phyloP scores from a whole-genome alignment of 2,329 filamentous ascomycete genomes.

The Clarireedia sp. region DNA sequence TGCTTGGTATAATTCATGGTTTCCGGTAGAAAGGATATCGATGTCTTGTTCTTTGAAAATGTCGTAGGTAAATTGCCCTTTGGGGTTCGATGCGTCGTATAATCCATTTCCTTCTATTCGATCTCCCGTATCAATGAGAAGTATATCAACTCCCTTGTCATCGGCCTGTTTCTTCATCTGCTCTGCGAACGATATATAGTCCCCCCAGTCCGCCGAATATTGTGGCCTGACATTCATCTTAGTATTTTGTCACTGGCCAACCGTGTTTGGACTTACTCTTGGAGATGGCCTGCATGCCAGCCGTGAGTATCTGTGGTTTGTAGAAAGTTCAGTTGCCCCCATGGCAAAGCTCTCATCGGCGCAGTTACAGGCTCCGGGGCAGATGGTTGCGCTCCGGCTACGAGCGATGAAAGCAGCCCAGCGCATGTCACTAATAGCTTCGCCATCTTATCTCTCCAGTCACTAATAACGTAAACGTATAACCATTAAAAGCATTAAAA shows the following conservation, averaged over 20 bases:
- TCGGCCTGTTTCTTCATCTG: constrained; percentile 77
- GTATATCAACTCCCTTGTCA: constrained; percentile 67
- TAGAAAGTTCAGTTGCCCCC: constrained; percentile 96
- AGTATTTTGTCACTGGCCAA: constrained; percentile 1
- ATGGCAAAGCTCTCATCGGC: constrained; percentile 75
- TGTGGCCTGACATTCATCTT: constrained; percentile 51
- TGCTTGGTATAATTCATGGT: constrained; percentile 87
- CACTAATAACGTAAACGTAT: background rate
- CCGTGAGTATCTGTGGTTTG: constrained; percentile 95
- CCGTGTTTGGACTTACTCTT: constrained; percentile 54
- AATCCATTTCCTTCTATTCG: constrained; percentile 90
- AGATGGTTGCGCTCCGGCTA: constrained; percentile 60
- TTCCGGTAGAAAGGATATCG: constrained; percentile 80
- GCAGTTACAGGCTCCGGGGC: constrained; percentile 71
- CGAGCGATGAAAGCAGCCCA: constrained; percentile 17
- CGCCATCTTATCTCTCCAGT: constrained; percentile 9
- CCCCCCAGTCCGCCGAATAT: constrained; percentile 94
- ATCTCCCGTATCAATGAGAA: constrained; percentile 95
- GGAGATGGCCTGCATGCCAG: constrained; percentile 88
- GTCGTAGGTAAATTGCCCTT: constrained; percentile 81
- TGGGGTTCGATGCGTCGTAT: constrained; percentile 82
- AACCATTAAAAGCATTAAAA: background rate
- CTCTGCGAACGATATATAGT: constrained; percentile 87
- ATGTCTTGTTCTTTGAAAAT: constrained; percentile 77
- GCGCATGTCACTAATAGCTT: constrained; percentile 17